phyloP scores from a whole-genome alignment of 176 grass and related monocot genomes.

The Echinochloa phyllopogon region DNA sequence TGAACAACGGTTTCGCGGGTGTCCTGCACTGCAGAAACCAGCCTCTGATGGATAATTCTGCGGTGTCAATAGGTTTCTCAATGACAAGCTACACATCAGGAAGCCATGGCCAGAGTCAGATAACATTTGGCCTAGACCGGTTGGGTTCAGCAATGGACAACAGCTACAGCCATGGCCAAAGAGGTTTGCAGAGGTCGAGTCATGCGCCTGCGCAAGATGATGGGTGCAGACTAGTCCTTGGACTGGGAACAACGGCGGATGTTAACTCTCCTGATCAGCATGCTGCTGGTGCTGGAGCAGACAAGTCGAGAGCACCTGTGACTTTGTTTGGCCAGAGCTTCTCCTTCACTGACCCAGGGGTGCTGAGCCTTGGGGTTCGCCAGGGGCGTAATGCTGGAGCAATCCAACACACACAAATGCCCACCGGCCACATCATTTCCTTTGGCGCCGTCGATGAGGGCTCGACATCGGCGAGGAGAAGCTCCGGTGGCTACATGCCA shows the following conservation, averaged over 20 bases:
- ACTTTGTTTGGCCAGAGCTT: conserved; percentile 54
- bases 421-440: conserved; percentile 44
- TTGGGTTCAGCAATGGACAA: conserved; percentile 31
- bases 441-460: conserved; percentile 58
- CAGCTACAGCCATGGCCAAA: neutral
- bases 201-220: conserved; percentile 53
- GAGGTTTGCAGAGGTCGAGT: conserved; percentile 9
- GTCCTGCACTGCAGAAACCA: conserved; percentile 30
- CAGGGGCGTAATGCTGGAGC: neutral
- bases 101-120: conserved; percentile 30
- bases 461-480: conserved; percentile 71
- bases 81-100: conserved; percentile 20
- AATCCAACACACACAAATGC: neutral
- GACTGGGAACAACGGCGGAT: conserved; percentile 54
- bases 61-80: conserved; percentile 33
- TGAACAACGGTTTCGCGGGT: conserved; percentile 38
- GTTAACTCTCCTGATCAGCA: conserved; percentile 5
- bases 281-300: neutral
- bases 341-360: conserved; percentile 50
- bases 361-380: conserved; percentile 48
- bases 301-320: conserved; percentile 46
- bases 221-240: conserved; percentile 64
- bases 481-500: conserved; percentile 62
- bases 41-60: conserved; percentile 35
- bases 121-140: conserved; percentile 42